Evolutionary conservation across 2,329 filamentous ascomycete species (phyloP).

Genomic region (Scedosporium dehoogii): DNA sequence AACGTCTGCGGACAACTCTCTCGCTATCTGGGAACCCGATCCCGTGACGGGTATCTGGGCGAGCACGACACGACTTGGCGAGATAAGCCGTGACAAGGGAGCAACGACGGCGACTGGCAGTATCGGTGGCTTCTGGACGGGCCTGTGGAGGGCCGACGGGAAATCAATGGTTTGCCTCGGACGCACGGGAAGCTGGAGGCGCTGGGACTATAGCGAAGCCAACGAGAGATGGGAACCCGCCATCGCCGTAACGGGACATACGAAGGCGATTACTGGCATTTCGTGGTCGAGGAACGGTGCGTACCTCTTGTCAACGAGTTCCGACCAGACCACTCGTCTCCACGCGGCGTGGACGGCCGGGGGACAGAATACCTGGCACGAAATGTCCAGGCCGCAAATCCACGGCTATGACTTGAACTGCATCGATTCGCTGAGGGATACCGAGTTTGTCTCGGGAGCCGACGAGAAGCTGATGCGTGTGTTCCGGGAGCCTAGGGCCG

Average conservation of each 20-base stretch:
- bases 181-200: constrained; percentile 85
- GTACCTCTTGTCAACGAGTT: constrained; percentile 80
- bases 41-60: constrained; percentile 81
- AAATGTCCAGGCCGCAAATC: constrained; percentile 91
- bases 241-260: constrained; percentile 75
- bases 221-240: constrained; percentile 66
- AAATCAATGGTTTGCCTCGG: constrained; percentile 70
- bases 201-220: constrained; percentile 59
- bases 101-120: constrained; percentile 94
- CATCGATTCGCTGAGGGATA: constrained; percentile 62
- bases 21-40: constrained; percentile 89
- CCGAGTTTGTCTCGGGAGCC: constrained; percentile 84
- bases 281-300: constrained; percentile 74
- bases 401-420: constrained; percentile 98
- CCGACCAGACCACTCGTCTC: constrained; percentile 86
- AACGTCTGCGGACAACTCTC: constrained; percentile 87
- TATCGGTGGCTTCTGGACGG: constrained; percentile 93
- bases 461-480: constrained; percentile 98
- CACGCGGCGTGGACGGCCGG: constrained; percentile 65
- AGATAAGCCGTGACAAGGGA: constrained; percentile 90
- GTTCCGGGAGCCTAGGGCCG: constrained; percentile 78
- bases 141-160: constrained; percentile 64
- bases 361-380: constrained; percentile 65
- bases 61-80: constrained; percentile 73
- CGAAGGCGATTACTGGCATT: constrained; percentile 68